Evolutionary conservation across 495 filamentous ascomycete species (phyloP).

Genomic region (Talaromyces adpressus): DNA sequence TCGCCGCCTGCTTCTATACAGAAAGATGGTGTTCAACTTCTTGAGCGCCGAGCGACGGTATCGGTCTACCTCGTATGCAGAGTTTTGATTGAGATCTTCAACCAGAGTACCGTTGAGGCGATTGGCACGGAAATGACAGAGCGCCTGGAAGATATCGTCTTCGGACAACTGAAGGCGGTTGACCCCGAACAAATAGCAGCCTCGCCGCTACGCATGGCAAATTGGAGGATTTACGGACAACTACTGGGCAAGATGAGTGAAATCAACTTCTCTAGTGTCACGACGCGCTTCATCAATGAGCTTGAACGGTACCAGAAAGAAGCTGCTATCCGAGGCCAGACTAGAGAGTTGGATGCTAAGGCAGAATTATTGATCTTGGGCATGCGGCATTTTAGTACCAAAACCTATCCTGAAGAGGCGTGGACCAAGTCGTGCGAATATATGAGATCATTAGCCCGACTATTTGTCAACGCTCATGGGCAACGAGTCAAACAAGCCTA

Average conservation of each 20-base stretch:
- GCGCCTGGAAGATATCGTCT: slow-evolving; percentile 88
- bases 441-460: slow-evolving; percentile 67
- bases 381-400: slow-evolving; percentile 82
- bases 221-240: slow-evolving; percentile 91
- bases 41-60: slow-evolving; percentile 80
- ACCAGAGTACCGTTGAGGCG: slow-evolving; percentile 72
- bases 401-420: slow-evolving; percentile 56
- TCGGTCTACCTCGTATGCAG: slow-evolving; percentile 94
- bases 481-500: slow-evolving; percentile 87
- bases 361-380: slow-evolving; percentile 79
- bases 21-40: slow-evolving; percentile 61
- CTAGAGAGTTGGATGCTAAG: slow-evolving; percentile 66
- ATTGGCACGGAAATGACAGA: slow-evolving; percentile 86
- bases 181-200: slow-evolving; percentile 73
- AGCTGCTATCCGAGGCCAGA: slow-evolving; percentile 55
- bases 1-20: slow-evolving; percentile 23
- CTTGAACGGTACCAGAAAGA: slow-evolving; percentile 71
- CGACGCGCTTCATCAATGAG: slow-evolving; percentile 71
- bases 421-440: slow-evolving; percentile 89
- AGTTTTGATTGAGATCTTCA: slow-evolving; percentile 88
- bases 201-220: slow-evolving; percentile 78
- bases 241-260: slow-evolving; percentile 92
- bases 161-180: slow-evolving; percentile 80
- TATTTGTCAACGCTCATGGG: slow-evolving; percentile 80
- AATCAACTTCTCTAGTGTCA: slow-evolving; percentile 77